Base-by-base conservation (phyloP, 148 eudicot species). In the Chenopodium formosanum region DNA sequence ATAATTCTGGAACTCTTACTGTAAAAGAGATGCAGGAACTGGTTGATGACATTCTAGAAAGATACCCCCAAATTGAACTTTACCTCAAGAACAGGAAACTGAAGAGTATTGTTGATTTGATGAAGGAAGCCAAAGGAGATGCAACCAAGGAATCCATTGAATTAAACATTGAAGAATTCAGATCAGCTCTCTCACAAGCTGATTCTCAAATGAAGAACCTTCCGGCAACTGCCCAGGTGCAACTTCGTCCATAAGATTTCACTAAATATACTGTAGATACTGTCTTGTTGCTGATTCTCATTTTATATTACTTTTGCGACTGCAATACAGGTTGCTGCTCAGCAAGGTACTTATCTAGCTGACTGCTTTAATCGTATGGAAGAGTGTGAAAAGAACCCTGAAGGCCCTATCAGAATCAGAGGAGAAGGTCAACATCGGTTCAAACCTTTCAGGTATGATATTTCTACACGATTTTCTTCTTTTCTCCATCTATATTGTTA, bases 191-290 rank as follows among this genome's bases (percentile, higher is more conserved):
- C 47, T 91, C 94, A 16, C 80, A 92, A 82, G 96, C 88, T 3
- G 98, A 94, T 82, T 82, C 91, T 47, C 90, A 92, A 82, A 88
- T 94, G 94, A 94, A 94, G 85, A 92, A 90, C 84, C 94, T 91
- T 74, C 98, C 96, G 7, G 96, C 98, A 82, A 94, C 98, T 40
- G 98, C 98, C 70, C 96, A 94, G 94, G 97, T 94, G 13, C 64
- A 37, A 44, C n/a, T 66, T 79, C 37, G 29, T 46, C 46, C 62
- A 14, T 12, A 10, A 62, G 71, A 76, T 68, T 71, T 44, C 40
- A 70, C 6, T 37, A 22, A 19, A 20, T 40, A 34, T 34, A 5
- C 44, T 67, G 29, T n/a, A 1, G 34, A 53, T 74, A 47, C 14
- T 70, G 19, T 32, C 7, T 69, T 83, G 10, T 32, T 16, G 20